Conservation (phyloP, 2,329 filamentous ascomycete species). For the Neopestalotiopsis sp. region DNA sequence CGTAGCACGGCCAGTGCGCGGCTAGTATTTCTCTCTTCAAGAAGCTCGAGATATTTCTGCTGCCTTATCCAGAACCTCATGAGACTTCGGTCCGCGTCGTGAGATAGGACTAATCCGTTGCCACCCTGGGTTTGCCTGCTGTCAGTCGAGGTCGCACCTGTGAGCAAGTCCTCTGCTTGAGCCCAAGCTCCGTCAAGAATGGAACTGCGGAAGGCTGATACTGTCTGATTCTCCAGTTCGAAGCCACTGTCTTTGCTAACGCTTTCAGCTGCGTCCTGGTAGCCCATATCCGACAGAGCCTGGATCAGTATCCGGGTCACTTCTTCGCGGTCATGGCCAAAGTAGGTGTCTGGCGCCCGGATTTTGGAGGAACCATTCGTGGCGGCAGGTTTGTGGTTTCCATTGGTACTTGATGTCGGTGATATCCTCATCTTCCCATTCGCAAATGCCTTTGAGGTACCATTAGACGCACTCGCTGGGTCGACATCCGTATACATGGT, state of each 20-base stretch:
- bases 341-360: conserved; percentile 58
- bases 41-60: conserved; percentile 91
- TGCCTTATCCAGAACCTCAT: conserved; percentile 91
- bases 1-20: conserved; percentile 83
- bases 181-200: conserved; percentile 83
- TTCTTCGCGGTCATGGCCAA: conserved; percentile 89
- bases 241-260: conserved; percentile 85
- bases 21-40: conserved; percentile 77
- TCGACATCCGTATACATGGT: conserved; percentile 70
- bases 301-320: conserved; percentile 93
- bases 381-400: conserved; percentile 50
- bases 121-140: conserved; percentile 37
- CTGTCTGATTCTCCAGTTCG: conserved; percentile 83
- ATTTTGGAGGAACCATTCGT: conserved; percentile 60
- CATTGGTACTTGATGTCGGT: conserved; percentile 49
- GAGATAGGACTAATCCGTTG: conserved; percentile 74
- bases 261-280: conserved; percentile 75
- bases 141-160: conserved; percentile 53
- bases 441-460: conserved; percentile 55
- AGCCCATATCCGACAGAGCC: conserved; percentile 86
- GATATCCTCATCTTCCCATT: conserved; percentile 60
- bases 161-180: conserved; percentile 82
- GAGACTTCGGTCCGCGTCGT: conserved; percentile 75
- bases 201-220: conserved; percentile 83
- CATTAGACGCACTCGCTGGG: conserved; percentile 55